Base-by-base conservation (phyloP, 2,329 filamentous ascomycete genomes). In the Annulohypoxylon truncatum region DNA sequence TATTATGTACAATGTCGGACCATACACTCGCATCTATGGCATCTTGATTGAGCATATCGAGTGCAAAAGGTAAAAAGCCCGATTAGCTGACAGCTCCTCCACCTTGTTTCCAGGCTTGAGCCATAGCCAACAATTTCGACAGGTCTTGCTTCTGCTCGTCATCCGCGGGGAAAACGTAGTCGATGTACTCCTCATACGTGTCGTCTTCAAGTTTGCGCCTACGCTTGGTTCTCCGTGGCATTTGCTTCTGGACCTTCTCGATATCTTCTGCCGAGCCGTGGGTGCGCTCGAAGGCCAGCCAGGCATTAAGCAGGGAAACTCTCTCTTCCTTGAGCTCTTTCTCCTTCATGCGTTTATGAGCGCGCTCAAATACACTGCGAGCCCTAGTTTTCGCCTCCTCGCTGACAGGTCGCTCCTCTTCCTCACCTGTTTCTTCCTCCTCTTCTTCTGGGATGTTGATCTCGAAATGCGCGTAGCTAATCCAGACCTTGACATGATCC, bases 401-500 rank as follows among this genome's bases (percentile, higher is more conserved):
- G 79, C 91, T 93, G 75, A 97, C 87, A 1, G 80, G 90, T 81
- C 74, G 88, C 82, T 91, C 89, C 64, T 90, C 86, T 47, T 86
- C 85, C 51, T 88, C 88, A 18, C 87, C 88, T 2, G 84, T 84
- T 8, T 85, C 85, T 20, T 86, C 83, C 9, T 82, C 89, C 42
- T 88, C 87, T 55, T 88, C 87, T 61, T 97, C 94, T 46, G 94
- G 93, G 0, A 97, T 90, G 77, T 96, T 95, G 82, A 98, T 93
- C 80, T 99, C 96, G 76, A 99, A 98, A 78, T 96, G 92, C n/a
- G 96, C 96, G 81, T 95, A 99, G 78, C 92, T 95, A 79, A 96
- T 97, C 96, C 96, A 99, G 65, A 99, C 96, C 84, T 98, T 99
- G 84, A 97, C 94, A 77, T 99, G 96, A 75, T 96, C 91, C n/a